phyloP scores from a whole-genome alignment of 257 asterid genomes.

The Lavandula angustifolia region DNA sequence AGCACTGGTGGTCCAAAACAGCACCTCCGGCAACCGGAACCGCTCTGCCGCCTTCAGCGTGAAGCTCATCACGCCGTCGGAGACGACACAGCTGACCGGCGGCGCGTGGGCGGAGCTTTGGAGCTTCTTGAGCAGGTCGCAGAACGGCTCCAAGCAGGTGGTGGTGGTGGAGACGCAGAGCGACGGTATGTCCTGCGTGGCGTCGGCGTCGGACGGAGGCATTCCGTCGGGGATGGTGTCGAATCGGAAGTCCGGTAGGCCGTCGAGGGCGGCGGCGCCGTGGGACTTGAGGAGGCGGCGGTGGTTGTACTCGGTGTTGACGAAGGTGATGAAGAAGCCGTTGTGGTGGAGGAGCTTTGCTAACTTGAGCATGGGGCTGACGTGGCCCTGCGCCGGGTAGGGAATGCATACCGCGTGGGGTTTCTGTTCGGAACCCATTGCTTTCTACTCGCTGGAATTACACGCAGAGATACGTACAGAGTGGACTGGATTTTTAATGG shows the following conservation, averaged over 20 bases:
- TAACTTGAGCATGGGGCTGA: slow-evolving; percentile 54
- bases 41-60: slow-evolving; percentile 48
- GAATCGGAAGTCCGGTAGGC: slow-evolving; percentile 46
- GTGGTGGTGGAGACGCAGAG: slow-evolving; percentile 42
- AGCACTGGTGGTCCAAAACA: slow-evolving; percentile 56
- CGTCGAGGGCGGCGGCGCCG: slow-evolving; percentile 40
- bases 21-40: slow-evolving; percentile 49
- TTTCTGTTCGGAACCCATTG: slow-evolving; percentile 29
- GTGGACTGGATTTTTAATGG: no score
- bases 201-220: slow-evolving; percentile 47
- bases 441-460: no score
- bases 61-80: slow-evolving; percentile 55
- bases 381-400: slow-evolving; percentile 49
- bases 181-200: slow-evolving; percentile 49
- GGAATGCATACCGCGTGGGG: slow-evolving; percentile 48
- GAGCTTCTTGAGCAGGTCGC: slow-evolving; percentile 41
- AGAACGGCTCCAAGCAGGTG: slow-evolving; percentile 50
- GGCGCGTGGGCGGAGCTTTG: slow-evolving; percentile 35
- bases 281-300: slow-evolving; percentile 53
- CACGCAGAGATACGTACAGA: not conserved
- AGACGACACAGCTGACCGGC: slow-evolving; percentile 54
- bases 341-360: slow-evolving; percentile 57
- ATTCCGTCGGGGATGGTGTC: slow-evolving; percentile 48
- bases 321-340: slow-evolving; percentile 56
- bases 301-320: slow-evolving; percentile 59